Percentiles rank a stretch among this genome's conserved stretches.
Conservation (phyloP, 306 rosid genomes). For the Gynostemma pentaphyllum region DNA sequence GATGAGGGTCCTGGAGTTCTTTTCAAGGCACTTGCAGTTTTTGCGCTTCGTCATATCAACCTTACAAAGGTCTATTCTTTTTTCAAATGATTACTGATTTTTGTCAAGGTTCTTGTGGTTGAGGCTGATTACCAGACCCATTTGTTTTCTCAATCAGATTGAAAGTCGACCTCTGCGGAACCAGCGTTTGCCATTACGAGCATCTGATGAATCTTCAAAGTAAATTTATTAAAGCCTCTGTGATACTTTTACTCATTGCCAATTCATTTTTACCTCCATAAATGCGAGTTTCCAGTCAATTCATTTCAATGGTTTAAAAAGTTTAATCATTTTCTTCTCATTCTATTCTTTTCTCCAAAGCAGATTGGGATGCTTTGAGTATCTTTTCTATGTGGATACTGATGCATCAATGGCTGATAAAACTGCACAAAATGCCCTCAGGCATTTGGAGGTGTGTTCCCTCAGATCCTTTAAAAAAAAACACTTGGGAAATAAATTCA, state of each 20-base stretch:
- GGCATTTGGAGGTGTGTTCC: constrained; percentile 54
- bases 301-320: constrained; percentile 1
- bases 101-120: background rate
- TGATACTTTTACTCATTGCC: constrained; percentile 1
- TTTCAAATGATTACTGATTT: background rate
- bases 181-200: constrained; percentile 55
- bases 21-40: constrained; percentile 96
- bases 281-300: background rate
- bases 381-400: constrained; percentile 87
- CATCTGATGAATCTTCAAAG: constrained; percentile 52
- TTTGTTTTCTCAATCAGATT: constrained; percentile 45
- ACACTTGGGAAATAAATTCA: constrained; percentile 12
- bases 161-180: constrained; percentile 94
- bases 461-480: constrained; percentile 6
- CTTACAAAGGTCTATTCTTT: constrained; percentile 55
- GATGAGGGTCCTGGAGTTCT: constrained; percentile 97
- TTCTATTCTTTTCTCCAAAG: constrained; percentile 15
- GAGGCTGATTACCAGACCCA: constrained; percentile 7
- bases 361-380: constrained; percentile 87
- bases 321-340: background rate
- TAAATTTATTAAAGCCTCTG: constrained; percentile 25
- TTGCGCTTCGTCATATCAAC: constrained; percentile 83
- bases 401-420: constrained; percentile 97
- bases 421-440: constrained; percentile 79
- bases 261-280: constrained; percentile 1